phyloP scores from a whole-genome alignment of 139 green algal species.

The Gonium pectorale region DNA sequence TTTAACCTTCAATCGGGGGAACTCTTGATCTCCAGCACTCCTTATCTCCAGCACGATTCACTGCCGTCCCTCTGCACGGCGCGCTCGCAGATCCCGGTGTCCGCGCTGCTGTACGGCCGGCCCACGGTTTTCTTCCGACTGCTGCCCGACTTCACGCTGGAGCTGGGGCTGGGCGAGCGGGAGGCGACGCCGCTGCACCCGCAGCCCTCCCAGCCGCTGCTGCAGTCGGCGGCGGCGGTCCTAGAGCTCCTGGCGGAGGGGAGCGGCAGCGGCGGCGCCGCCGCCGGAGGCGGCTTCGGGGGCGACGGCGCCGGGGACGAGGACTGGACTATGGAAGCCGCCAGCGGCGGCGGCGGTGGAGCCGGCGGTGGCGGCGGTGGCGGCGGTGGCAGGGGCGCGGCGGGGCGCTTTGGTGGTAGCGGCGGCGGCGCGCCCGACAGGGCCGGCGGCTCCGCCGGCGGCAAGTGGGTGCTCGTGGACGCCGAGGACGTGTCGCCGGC shows the following conservation, averaged over 20 bases:
- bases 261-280: background rate
- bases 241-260: too few relatives aligned
- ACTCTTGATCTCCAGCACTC: too few relatives aligned
- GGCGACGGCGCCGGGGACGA: background rate
- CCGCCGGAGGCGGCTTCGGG: background rate
- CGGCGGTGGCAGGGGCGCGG: too few relatives aligned
- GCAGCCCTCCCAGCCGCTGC: background rate
- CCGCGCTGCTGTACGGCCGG: conserved; percentile 6
- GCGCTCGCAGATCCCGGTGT: conserved; percentile 1
- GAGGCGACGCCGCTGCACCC: background rate
- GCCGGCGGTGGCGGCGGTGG: background rate
- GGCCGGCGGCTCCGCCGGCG: background rate
- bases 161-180: conserved; percentile 20
- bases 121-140: conserved; percentile 7
- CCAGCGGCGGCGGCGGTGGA: background rate
- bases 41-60: too few relatives aligned
- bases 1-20: too few relatives aligned
- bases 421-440: background rate
- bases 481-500: background rate
- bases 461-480: background rate
- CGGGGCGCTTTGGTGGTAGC: too few relatives aligned
- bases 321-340: too few relatives aligned
- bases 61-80: too few relatives aligned
- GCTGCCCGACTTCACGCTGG: background rate
- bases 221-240: background rate